Conservation (phyloP, 2,329 filamentous ascomycete genomes). For the Lachnellula cervina region DNA sequence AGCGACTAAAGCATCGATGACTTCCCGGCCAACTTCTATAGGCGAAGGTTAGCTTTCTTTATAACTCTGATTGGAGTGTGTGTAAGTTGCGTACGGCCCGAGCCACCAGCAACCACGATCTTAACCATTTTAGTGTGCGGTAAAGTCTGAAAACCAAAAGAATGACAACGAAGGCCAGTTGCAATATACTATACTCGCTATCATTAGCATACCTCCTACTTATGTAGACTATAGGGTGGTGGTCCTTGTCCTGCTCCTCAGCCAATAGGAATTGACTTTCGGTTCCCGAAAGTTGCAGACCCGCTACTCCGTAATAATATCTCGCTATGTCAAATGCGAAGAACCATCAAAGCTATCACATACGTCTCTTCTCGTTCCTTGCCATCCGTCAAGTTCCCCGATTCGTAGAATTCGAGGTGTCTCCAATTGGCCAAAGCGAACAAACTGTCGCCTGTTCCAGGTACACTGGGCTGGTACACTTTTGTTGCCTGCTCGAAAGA, state of each 20-base stretch:
- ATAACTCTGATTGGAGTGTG: background rate
- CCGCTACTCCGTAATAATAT: too few relatives aligned
- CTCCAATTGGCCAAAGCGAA: too few relatives aligned
- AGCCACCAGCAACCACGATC: slow-evolving; percentile 42
- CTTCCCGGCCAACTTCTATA: slow-evolving; percentile 46
- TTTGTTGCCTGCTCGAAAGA: too few relatives aligned
- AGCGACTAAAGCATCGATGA: slow-evolving; percentile 46
- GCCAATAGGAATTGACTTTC: slow-evolving; percentile 17
- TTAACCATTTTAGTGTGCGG: slow-evolving; percentile 36
- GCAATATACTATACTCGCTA: too few relatives aligned
- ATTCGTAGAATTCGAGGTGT: too few relatives aligned
- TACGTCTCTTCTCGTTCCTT: too few relatives aligned
- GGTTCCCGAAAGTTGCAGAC: slow-evolving; percentile 8
- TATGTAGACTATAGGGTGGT: background rate
- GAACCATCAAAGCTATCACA: too few relatives aligned
- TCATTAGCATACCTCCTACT: background rate
- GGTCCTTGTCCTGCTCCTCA: background rate
- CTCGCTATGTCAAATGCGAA: too few relatives aligned
- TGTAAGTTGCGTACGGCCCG: slow-evolving; percentile 34
- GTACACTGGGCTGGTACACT: too few relatives aligned
- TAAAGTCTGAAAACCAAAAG: background rate
- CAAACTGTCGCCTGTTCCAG: too few relatives aligned
- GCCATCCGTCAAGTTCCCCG: too few relatives aligned
- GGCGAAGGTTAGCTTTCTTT: slow-evolving; percentile 1
- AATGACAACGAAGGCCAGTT: too few relatives aligned